A percentile compares a stretch with the other conserved stretches of the same genome.
phyloP scores from a whole-genome alignment of 257 asterid species.

The Solanum neorickii region DNA sequence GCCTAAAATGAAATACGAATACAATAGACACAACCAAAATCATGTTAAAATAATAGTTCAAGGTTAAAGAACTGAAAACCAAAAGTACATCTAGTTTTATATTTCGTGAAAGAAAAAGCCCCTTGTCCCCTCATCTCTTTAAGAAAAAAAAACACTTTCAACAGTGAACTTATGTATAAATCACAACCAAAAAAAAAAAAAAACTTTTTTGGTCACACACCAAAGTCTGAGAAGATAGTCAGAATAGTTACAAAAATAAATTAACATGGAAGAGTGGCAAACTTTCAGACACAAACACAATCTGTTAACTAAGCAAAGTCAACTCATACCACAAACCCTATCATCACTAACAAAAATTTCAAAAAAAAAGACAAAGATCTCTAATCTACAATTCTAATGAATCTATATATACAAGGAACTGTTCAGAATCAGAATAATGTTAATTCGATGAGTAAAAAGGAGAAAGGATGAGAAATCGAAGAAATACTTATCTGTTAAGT shows the following conservation, averaged over 20 bases:
- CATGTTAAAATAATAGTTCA: not conserved
- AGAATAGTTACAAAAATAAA: not conserved
- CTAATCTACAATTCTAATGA: not conserved
- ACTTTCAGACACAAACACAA: not conserved
- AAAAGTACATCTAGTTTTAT: not conserved
- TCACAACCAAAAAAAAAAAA: not conserved
- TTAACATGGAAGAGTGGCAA: not conserved
- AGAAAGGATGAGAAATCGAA: not conserved
- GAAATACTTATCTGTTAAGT: not conserved
- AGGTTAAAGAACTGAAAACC: not conserved
- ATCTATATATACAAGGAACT: not conserved
- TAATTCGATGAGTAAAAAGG: not conserved
- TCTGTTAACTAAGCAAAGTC: not conserved
- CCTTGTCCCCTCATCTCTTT: not conserved
- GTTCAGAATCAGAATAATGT: not conserved
- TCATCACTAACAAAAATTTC: not conserved
- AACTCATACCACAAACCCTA: conserved; percentile 14
- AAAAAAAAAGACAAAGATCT: not conserved
- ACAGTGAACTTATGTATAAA: not conserved
- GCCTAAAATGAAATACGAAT: not conserved
- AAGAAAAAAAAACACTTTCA: not conserved
- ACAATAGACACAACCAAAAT: not conserved
- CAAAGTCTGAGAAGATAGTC: not conserved
- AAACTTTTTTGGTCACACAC: not conserved
- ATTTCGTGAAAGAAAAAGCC: not conserved